These are phyloP conservation scores for Hymenoscyphus scutula DNA, from an alignment of 2,329 filamentous ascomycete genomes.

Conservation along the genomic window DNA sequence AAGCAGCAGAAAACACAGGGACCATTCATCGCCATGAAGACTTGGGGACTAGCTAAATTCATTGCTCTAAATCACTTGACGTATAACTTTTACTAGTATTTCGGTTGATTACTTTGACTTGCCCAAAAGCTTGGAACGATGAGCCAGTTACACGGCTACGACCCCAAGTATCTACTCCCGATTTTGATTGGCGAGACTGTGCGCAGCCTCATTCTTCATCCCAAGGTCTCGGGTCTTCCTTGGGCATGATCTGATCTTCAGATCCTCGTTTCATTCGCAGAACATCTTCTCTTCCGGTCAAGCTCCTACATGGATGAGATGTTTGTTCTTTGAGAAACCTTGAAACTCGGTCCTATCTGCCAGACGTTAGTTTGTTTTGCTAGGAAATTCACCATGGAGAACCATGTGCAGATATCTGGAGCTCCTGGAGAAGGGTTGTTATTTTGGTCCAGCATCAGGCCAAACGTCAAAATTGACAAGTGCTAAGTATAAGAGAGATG, in stretches of 20 bases:
- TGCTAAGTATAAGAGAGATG: neutral
- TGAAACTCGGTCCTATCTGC: neutral
- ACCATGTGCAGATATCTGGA: neutral
- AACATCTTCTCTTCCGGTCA: slow-evolving; percentile 8
- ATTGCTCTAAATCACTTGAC: too few species aligned
- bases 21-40: too few species aligned
- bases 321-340: neutral
- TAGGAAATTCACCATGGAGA: neutral
- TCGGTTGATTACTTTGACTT: too few species aligned
- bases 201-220: neutral
- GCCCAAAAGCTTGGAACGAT: too few species aligned
- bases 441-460: neutral
- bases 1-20: neutral
- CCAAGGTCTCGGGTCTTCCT: neutral
- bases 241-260: slow-evolving; percentile 5
- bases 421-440: neutral
- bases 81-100: too few species aligned
- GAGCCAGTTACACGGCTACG: too few species aligned
- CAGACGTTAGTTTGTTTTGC: neutral
- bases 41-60: too few species aligned
- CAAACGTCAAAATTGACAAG: neutral
- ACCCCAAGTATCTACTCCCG: too few species aligned
- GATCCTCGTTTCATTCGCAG: slow-evolving; percentile 8
- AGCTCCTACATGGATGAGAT: neutral
- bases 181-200: neutral